Evolutionary conservation across 495 filamentous ascomycete genomes (phyloP).

Genomic region (Hypoxylon lenormandii): DNA sequence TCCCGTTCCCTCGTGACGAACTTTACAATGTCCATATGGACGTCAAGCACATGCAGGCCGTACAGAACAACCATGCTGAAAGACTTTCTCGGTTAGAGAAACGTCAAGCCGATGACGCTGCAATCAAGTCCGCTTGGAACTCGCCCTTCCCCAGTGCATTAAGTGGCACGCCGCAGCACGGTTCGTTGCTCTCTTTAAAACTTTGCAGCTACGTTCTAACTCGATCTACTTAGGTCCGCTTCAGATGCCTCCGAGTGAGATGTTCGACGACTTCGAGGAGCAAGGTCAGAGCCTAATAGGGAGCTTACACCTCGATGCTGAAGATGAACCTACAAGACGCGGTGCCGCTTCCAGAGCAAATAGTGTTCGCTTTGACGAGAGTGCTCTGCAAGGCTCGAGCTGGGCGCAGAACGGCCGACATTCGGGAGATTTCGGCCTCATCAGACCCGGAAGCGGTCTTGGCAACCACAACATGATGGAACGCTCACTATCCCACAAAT

Average conservation of each 20-base stretch:
- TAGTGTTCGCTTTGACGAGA: conserved; percentile 98
- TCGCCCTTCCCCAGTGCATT: conserved; percentile 84
- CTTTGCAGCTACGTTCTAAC: conserved; percentile 42
- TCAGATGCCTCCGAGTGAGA: conserved; percentile 76
- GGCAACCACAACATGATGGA: conserved; percentile 87
- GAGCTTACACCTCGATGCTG: conserved; percentile 81
- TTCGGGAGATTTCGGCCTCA: conserved; percentile 80
- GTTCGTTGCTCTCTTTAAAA: conserved; percentile 60
- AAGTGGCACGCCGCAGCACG: conserved; percentile 83
- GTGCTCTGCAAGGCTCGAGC: conserved; percentile 84
- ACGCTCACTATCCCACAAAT: conserved; percentile 90
- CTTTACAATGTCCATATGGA: conserved; percentile 89
- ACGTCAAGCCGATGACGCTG: conserved; percentile 81
- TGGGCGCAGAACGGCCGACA: conserved; percentile 84
- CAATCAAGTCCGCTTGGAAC: conserved; percentile 87
- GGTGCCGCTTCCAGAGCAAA: conserved; percentile 90
- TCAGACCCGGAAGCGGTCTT: conserved; percentile 81
- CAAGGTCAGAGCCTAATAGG: conserved; percentile 76
- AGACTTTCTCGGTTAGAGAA: conserved; percentile 82
- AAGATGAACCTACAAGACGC: conserved; percentile 86
- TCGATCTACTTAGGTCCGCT: conserved; percentile 72
- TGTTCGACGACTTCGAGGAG: conserved; percentile 84
- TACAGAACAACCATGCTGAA: conserved; percentile 84
- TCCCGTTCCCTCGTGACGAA: conserved; percentile 71
- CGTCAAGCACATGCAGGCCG: conserved; percentile 80